Evolutionary conservation across 306 rosid species (phyloP).

Genomic region (Alnus rubra): DNA sequence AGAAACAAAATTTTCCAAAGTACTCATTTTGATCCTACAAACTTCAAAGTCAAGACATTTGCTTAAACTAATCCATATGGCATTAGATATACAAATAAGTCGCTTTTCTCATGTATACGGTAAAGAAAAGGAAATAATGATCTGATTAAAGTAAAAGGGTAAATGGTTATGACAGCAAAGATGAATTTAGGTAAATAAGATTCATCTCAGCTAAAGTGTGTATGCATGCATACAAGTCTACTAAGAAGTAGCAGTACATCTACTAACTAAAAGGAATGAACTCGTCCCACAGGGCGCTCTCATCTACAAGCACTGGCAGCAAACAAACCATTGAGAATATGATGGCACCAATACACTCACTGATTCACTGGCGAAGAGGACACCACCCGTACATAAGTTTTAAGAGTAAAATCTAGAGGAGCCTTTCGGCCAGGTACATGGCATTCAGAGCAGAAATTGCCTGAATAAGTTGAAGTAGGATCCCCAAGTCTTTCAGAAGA

Average conservation of each 20-base stretch:
- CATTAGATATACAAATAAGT: background rate
- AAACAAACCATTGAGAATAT: background rate
- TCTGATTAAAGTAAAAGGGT: background rate
- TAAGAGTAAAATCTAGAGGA: slow-evolving; percentile 92
- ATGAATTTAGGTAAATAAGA: background rate
- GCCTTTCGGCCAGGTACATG: slow-evolving; percentile 61
- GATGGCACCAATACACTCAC: slow-evolving; percentile 43
- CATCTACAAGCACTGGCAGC: slow-evolving; percentile 2
- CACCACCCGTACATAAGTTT: slow-evolving; percentile 71
- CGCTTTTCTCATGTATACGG: background rate
- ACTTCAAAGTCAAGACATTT: slow-evolving; percentile 6
- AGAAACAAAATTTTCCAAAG: slow-evolving; percentile 12
- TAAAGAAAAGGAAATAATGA: background rate
- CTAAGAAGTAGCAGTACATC: background rate
- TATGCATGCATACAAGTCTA: background rate
- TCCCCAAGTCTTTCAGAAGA: slow-evolving; percentile 42
- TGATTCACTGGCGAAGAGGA: slow-evolving; percentile 55
- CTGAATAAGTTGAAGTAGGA: slow-evolving; percentile 35
- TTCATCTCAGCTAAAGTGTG: background rate
- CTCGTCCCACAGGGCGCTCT: background rate
- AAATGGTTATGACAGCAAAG: background rate
- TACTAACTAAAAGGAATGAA: background rate
- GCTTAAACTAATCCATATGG: background rate
- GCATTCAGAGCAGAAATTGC: slow-evolving; percentile 47
- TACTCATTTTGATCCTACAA: slow-evolving; percentile 12